Base-by-base conservation (phyloP, 257 asterid species). In the Rhazya stricta region DNA sequence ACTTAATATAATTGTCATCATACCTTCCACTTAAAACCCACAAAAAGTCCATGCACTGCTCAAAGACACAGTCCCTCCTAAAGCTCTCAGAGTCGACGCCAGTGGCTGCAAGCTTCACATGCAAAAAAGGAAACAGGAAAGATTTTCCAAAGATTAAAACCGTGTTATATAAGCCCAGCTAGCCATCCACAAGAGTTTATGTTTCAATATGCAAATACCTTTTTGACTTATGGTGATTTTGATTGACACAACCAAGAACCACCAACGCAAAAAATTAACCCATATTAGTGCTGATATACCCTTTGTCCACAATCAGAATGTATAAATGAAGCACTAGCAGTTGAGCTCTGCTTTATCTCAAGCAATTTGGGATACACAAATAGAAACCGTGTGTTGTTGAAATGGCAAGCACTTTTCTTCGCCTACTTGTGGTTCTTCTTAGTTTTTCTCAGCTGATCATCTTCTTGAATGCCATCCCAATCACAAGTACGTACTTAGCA, bases 381-480 rank as follows among this genome's bases (percentile, higher is more conserved):
- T n/a, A n/a, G 21, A 32, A 30, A 50, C 4, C 2, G 18, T 30
- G 23, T 50, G 34, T 42, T 61, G 46, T 39, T 62, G 16, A 86
- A 77, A 90, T 88, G 96, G 90, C 86, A 61, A 51, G 71, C 76
- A 71, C 51, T 77, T 65, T 63, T 68, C 63, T 83, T 78, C 83
- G 84, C 73, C 62, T 77, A 42, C 65, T 77, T 45, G 50, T 81
- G 68, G 18, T 82, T 39, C 78, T 83, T 77, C 74, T 88, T 12
- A 86, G 89, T 63, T 77, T 86, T 54, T 83, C 81, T 79, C 81
- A 30, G 61, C 80, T 81, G 3, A 58, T 81, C 16, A 63, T 88
- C 62, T 79, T 80, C 83, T 71, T 76, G 77, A 83, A 77, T 73
- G 87, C 90, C 45, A 77, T 80, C 74, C 89, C 96, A 79, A 3